Base-by-base conservation (phyloP, 2,329 filamentous ascomycete species). In the Pseudocercospora vitis region DNA sequence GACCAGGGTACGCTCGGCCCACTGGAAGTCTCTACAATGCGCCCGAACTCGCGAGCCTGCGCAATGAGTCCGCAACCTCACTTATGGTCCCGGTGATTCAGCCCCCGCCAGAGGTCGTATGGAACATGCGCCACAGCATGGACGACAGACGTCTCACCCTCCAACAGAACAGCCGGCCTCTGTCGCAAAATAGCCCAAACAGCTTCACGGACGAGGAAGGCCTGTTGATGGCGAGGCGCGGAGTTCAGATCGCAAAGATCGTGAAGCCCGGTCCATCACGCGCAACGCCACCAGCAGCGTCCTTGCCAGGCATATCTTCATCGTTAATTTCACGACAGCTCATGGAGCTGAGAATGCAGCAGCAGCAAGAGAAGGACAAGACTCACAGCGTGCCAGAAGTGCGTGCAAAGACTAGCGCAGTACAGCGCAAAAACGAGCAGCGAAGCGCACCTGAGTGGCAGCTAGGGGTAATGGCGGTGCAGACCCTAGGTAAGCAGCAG, bases 261-360 rank as follows among this genome's bases (percentile, higher is more conserved):
- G n/a, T n/a, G n/a, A n/a, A 18, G 4, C n/a, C 11, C 35, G 35
- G 9, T 12, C 35, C 35, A 21, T 16, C 6, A 3, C n/a, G 12
- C 4, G n/a, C 35, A n/a, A 16, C 4, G 8, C 19, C 40, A 44
- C 7, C 23, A 44, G 12, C 18, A 8, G 19, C 4, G 50, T 21
- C 12, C n/a, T 73, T 48, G 45, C 50, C 5, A 23, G 44, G 39
- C 7, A 18, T 26, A 28, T 9, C 23, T 21, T 39, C 52, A 23
- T 28, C 51, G 9, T 12, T 18, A 32, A 21, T 33, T 33, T n/a
- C 47, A 24, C 28, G 46, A 14, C 14, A 14, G 8, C 42, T 45
- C 14, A 5, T 31, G 42, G 24, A 45, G 11, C 12, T 28, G 39
- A 44, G 9, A 19, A 26, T 26, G 7, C 11, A 35, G 42, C 14